Evolutionary conservation across 73 alveolate genomes (phyloP).

Genomic region (Paramecium biaurelia): DNA sequence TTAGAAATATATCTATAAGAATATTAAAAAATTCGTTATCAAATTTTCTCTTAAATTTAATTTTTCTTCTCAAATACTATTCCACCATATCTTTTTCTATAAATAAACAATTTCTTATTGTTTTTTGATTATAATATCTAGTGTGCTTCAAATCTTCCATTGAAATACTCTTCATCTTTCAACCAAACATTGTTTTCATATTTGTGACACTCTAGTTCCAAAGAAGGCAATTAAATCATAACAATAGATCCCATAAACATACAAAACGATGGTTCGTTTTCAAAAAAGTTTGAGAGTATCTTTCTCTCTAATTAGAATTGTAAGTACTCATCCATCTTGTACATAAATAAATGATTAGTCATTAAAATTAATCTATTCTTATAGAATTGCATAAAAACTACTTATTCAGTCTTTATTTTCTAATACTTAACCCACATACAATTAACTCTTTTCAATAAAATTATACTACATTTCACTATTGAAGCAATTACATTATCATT

Average conservation of each 20-base stretch:
- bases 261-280: not conserved
- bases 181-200: not conserved
- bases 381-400: not conserved
- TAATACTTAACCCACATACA: not conserved
- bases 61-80: not conserved
- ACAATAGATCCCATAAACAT: not conserved
- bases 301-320: not conserved
- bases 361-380: not conserved
- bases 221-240: not conserved
- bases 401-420: not conserved
- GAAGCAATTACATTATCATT: not conserved
- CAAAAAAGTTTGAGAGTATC: not conserved
- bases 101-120: not conserved
- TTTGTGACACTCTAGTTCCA: not conserved
- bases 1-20: not conserved
- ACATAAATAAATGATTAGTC: not conserved
- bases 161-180: not conserved
- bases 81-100: not conserved
- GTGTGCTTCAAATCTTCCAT: not conserved
- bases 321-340: not conserved
- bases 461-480: not conserved
- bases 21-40: not conserved
- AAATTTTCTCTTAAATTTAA: not conserved
- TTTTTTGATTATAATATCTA: not conserved
- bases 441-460: not conserved